Conservation (phyloP, 2,329 filamentous ascomycete species). For the Fonsecaea erecta region DNA sequence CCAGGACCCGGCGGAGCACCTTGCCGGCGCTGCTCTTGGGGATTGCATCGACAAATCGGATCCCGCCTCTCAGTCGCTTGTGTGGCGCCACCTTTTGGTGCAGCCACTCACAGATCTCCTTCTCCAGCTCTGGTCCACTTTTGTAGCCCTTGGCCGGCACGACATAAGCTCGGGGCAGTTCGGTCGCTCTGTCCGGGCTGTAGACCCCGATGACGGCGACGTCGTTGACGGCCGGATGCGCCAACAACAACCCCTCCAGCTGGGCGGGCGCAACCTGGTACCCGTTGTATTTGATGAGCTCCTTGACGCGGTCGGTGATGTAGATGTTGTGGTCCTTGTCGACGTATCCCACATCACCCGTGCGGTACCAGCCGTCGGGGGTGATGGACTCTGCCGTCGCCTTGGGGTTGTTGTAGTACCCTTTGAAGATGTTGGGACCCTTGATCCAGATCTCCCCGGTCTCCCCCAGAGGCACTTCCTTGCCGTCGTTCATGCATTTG, state of each 20-base stretch:
- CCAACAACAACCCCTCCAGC: constrained; percentile 60
- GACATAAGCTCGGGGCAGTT: constrained; percentile 71
- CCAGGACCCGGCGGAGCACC: constrained; percentile 18
- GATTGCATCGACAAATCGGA: constrained; percentile 53
- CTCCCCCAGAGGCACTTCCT: constrained; percentile 65
- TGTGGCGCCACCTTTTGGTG: constrained; percentile 51
- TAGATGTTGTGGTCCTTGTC: constrained; percentile 79
- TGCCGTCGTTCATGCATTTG: constrained; percentile 56
- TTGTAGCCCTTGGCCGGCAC: constrained; percentile 56
- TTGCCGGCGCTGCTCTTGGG: constrained; percentile 47
- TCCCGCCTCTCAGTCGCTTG: constrained; percentile 53
- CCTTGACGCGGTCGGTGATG: constrained; percentile 83
- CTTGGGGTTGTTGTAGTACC: constrained; percentile 57
- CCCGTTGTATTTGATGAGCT: constrained; percentile 67
- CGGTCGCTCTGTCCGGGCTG: constrained; percentile 49
- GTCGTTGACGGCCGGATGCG: constrained; percentile 59
- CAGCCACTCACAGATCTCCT: constrained; percentile 52
- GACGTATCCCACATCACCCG: constrained; percentile 80
- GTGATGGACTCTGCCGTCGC: constrained; percentile 56
- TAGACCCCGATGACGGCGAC: constrained; percentile 67
- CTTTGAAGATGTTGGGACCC: constrained; percentile 64
- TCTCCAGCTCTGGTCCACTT: constrained; percentile 54
- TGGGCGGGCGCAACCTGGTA: constrained; percentile 74
- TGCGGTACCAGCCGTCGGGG: constrained; percentile 81
- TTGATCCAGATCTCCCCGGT: constrained; percentile 69